These are phyloP conservation scores for Bruguiera sexangula DNA, from an alignment of 345 rosid species.

Conservation along the genomic window DNA sequence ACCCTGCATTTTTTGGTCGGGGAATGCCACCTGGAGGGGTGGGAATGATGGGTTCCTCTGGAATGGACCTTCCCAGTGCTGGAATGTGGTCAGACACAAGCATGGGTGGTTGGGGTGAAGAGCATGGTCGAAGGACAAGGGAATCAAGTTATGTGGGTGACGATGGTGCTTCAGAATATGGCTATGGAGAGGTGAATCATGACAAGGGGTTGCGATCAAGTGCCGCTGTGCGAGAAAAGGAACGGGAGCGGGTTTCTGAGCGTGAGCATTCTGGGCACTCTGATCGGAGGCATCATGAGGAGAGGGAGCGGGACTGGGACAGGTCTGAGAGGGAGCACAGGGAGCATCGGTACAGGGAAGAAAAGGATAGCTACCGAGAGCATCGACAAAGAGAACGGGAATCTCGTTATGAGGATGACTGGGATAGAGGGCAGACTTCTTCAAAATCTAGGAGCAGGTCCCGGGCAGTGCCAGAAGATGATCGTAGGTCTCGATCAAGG, in stretches of 20 bases:
- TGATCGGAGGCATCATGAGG: slow-evolving; percentile 66
- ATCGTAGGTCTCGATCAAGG: slow-evolving; percentile 66
- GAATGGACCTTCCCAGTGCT: slow-evolving; percentile 69
- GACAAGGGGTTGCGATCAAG: slow-evolving; percentile 60
- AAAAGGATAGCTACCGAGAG: slow-evolving; percentile 60
- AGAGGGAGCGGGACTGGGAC: slow-evolving; percentile 62
- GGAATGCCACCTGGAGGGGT: slow-evolving; percentile 73
- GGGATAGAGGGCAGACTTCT: slow-evolving; percentile 71
- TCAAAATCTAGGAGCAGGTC: slow-evolving; percentile 66
- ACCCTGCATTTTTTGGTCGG: slow-evolving; percentile 76
- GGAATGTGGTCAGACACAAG: slow-evolving; percentile 77
- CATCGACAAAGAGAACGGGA: slow-evolving; percentile 71
- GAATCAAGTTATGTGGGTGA: slow-evolving; percentile 79
- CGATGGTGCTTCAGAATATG: slow-evolving; percentile 82
- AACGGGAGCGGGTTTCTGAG: slow-evolving; percentile 58
- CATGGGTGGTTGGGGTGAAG: slow-evolving; percentile 80
- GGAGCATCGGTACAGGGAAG: slow-evolving; percentile 60
- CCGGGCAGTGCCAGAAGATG: slow-evolving; percentile 59
- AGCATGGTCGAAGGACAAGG: slow-evolving; percentile 64
- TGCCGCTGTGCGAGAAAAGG: slow-evolving; percentile 54
- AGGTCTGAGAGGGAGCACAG: slow-evolving; percentile 53
- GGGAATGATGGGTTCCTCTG: slow-evolving; percentile 71
- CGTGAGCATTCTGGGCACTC: slow-evolving; percentile 77
- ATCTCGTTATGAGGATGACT: slow-evolving; percentile 56
- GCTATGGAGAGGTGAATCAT: slow-evolving; percentile 64